These are phyloP conservation scores for Citrullus amarus DNA, from an alignment of 306 rosid species.

Conservation along the genomic window DNA sequence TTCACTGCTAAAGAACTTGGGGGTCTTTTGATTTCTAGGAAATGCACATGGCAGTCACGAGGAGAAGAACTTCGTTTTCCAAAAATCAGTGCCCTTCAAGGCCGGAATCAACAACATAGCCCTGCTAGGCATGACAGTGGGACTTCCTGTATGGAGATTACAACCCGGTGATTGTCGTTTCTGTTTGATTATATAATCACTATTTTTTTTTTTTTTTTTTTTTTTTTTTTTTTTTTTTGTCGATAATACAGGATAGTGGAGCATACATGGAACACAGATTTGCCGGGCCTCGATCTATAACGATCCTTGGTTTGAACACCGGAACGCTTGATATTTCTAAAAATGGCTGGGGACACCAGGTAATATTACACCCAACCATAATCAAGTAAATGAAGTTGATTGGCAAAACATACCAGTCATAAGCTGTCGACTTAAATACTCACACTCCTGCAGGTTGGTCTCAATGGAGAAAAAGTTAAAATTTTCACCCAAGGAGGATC, in stretches of 20 bases:
- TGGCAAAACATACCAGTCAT: background rate
- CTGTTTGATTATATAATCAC: background rate
- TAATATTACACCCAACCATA: constrained; percentile 3
- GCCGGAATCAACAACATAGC: constrained; percentile 43
- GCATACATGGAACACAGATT: constrained; percentile 90
- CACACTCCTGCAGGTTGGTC: constrained; percentile 30
- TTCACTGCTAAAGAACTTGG: background rate
- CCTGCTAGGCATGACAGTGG: constrained; percentile 42
- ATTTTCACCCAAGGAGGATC: constrained; percentile 41
- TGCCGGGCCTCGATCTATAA: constrained; percentile 49
- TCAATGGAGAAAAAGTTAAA: constrained; percentile 32
- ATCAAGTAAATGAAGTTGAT: background rate
- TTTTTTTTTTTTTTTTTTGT: background rate
- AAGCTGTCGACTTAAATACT: background rate
- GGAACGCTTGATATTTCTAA: constrained; percentile 41
- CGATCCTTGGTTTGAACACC: constrained; percentile 42
- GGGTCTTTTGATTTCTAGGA: constrained; percentile 25
- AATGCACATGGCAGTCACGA: constrained; percentile 50
- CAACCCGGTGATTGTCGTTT: background rate
- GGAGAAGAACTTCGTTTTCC: constrained; percentile 38
- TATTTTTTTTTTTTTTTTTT: too few relatives aligned
- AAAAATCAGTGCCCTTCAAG: constrained; percentile 18
- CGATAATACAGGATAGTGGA: constrained; percentile 65
- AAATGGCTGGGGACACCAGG: constrained; percentile 67
- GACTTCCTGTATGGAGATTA: constrained; percentile 63